Evolutionary conservation across 2,329 filamentous ascomycete genomes (phyloP), one percentile per base, ranked within the genome.

Genomic region (Cyphellophora europaea): DNA sequence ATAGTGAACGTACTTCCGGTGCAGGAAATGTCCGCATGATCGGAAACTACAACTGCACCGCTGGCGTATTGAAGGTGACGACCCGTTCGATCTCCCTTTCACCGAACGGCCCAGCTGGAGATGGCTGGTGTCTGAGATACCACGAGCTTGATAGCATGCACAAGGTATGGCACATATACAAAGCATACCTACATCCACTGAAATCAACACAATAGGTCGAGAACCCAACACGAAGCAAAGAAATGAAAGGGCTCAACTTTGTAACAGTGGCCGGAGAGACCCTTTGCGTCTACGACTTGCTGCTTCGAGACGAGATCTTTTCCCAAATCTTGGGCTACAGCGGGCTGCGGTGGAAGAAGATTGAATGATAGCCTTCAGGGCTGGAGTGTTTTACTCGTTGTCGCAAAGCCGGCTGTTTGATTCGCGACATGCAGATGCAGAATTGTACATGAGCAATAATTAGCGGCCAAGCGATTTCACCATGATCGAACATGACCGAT

Each of bases 271-370:
- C 13, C 8, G 8, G 10, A 8, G 11, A 27, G 6, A 14, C n/a
- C 10, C 30, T 16, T 8, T 19, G 5, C 5, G 30, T 27, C 2
- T 4, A 17, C 19, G 5, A 35, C 11, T 13, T 42, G 27, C 23
- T 11, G 5, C 10, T 12, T 2, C 32, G 40, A 11, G 33, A 42
- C 27, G 28, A 40, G 40, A 36, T 40, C 2, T 42, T 42, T 12
- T 28, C 27, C 11, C 40, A 42, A 31, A 39, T 42, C 12, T 17
- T 42, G 13, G 40, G 40, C 11, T 42, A 36, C n/a, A 42, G 36
- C 25, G 25, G 27, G 3, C 11, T 41, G 25, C 25, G 14, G 3
- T 41, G 38, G 38, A 41, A 41, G 31, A 30, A 36, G 27, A n/a
- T 25, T n/a, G 21, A 25, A n/a, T 25, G n/a, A 25, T 25, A n/a